A percentile compares a stretch with the other conserved stretches of the same genome.
Evolutionary conservation across 768 basidiomycete genomes (phyloP).

Genomic region (Amanita molliuscula): DNA sequence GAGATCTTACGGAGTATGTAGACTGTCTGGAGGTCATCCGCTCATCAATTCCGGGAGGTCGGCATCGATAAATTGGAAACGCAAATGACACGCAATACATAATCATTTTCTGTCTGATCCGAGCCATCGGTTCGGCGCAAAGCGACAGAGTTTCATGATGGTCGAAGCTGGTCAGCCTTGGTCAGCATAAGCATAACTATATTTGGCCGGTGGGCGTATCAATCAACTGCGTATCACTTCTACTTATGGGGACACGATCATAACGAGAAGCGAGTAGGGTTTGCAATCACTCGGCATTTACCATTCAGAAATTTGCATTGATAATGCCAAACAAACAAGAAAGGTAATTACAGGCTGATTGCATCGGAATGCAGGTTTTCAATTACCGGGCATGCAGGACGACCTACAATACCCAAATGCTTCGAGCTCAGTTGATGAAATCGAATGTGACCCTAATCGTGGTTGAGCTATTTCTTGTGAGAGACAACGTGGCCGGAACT

Average conservation of each 20-base stretch:
- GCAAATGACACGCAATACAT: slow-evolving; percentile 3
- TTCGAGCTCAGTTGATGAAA: slow-evolving; percentile 26
- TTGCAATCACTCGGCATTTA: background rate
- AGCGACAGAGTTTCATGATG: slow-evolving; percentile 7
- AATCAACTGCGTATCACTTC: background rate
- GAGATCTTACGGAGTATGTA: slow-evolving; percentile 3
- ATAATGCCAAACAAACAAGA: background rate
- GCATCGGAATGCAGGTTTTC: background rate
- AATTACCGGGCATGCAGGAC: background rate
- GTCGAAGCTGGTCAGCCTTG: background rate
- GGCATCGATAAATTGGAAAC: background rate
- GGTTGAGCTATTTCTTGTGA: slow-evolving; percentile 8
- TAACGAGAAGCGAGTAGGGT: slow-evolving; percentile 13
- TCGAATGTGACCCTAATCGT: slow-evolving; percentile 35
- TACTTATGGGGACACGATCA: slow-evolving; percentile 11
- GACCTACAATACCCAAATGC: background rate
- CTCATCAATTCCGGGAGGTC: background rate
- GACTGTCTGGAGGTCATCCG: slow-evolving; percentile 1
- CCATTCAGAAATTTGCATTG: background rate
- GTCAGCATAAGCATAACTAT: background rate
- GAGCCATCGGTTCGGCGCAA: background rate
- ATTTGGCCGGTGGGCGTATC: background rate
- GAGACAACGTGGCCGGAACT: slow-evolving; percentile 18
- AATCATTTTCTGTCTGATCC: slow-evolving; percentile 3
- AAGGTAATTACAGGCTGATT: background rate